Percentiles rank a stretch among this genome's conserved stretches.
Evolutionary conservation across 306 rosid species (phyloP).

Genomic region (Macrotyloma uniflorum): DNA sequence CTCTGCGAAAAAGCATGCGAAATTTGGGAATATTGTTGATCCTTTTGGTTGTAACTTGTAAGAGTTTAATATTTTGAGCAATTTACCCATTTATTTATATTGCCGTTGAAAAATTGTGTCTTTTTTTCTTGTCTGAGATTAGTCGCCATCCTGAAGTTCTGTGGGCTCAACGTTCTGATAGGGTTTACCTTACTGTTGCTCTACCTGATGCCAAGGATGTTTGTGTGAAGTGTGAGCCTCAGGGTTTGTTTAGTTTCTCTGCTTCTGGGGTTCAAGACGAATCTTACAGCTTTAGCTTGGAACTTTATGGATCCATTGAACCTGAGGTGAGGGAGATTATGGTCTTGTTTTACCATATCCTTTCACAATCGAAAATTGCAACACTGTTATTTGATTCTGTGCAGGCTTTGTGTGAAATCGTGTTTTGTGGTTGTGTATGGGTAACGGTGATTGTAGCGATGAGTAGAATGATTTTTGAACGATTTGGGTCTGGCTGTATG

Average conservation of each 20-base stretch:
- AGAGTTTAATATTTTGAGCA: constrained; percentile 8
- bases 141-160: constrained; percentile 93
- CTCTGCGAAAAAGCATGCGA: not conserved
- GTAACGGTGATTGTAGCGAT: not conserved
- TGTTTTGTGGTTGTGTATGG: not conserved
- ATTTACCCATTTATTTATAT: not conserved
- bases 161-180: constrained; percentile 94
- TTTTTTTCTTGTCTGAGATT: constrained; percentile 11
- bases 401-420: not conserved
- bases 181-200: constrained; percentile 79
- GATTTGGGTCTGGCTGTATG: not conserved
- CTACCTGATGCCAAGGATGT: constrained; percentile 88
- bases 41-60: constrained; percentile 10
- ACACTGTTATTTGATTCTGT: not conserved
- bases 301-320: constrained; percentile 64
- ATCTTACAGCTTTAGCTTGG: constrained; percentile 66
- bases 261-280: constrained; percentile 69
- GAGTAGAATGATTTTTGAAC: not conserved
- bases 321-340: constrained; percentile 60
- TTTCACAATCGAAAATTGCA: not conserved
- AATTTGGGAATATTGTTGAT: not conserved
- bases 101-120: not conserved
- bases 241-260: constrained; percentile 76
- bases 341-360: not conserved
- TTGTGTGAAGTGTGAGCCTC: constrained; percentile 74